Conservation (phyloP, 1,284 basidiomycete species). For the Trametes versicolor region DNA sequence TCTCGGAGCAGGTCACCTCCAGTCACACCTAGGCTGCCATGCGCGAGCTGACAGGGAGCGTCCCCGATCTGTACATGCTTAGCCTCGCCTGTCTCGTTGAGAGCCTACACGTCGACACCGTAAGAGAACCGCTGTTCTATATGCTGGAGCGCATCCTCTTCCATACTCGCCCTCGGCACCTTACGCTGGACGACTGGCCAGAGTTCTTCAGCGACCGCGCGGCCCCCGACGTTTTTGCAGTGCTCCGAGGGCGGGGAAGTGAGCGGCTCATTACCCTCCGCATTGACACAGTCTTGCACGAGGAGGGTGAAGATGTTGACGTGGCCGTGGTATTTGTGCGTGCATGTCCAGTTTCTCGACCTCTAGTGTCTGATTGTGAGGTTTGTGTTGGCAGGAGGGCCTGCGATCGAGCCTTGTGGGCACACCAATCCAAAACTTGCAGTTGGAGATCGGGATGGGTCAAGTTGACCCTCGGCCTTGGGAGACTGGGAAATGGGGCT, state of each 20-base stretch:
- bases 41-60: background rate
- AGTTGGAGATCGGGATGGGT: no score
- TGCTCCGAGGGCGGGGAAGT: background rate
- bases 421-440: no score
- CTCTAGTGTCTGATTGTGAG: no score
- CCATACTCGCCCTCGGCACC: background rate
- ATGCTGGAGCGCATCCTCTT: background rate
- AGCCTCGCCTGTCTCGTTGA: background rate
- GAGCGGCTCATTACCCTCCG: background rate
- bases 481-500: no score
- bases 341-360: no score
- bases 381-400: no score
- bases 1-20: background rate
- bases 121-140: background rate
- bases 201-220: background rate
- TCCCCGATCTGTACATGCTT: background rate
- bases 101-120: background rate
- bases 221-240: background rate
- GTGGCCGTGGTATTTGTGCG: background rate
- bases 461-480: no score
- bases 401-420: no score
- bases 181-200: background rate
- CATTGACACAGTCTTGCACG: background rate
- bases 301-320: background rate
- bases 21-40: background rate